Evolutionary conservation across 306 rosid species (phyloP), one percentile per base, ranked within the genome.

Genomic region (Nissolia schottii): DNA sequence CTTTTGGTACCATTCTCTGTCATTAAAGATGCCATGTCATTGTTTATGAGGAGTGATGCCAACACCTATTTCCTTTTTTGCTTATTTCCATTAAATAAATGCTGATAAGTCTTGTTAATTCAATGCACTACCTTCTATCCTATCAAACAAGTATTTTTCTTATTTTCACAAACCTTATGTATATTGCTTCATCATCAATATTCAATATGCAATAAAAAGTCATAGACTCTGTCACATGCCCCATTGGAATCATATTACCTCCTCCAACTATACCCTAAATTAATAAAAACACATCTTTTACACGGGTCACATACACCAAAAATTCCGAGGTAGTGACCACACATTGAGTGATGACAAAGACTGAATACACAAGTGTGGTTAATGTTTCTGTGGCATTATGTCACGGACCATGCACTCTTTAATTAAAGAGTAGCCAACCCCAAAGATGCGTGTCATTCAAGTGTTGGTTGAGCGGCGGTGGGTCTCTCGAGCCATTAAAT

Each of bases 401-500:
- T 55, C 66, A 70, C 66, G 76, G 66, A 40, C 8, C 41, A 8
- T 11, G 45, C 56, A 70, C 31, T 22, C 20, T 38, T 16, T 2
- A 70, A 24, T 56, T 56, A n/a, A 55, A 69, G 51, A 49, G 74
- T 18, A 4, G 5, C 32, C 70, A n/a, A 27, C 24, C 74, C 48
- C 43, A 45, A 45, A 41, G 54, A 16, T 3, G 3, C 54, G 23
- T 16, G 9, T 23, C 3, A 16, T n/a, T n/a, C n/a, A n/a, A n/a
- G n/a, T n/a, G 48, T 49, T n/a, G 7, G 74, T 34, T 35, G 24
- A 32, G 50, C 35, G 11, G 50, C 35, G 11, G 8, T 66, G 46
- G n/a, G 38, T 69, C 75, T 69, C 75, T 23, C 75, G 54, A 15
- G 75, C 53, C 27, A 51, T 23, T 32, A 51, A 31, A 31, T 34